Evolutionary conservation across 169 alveolate species (phyloP).

Genomic region (Eimeria maxima): DNA sequence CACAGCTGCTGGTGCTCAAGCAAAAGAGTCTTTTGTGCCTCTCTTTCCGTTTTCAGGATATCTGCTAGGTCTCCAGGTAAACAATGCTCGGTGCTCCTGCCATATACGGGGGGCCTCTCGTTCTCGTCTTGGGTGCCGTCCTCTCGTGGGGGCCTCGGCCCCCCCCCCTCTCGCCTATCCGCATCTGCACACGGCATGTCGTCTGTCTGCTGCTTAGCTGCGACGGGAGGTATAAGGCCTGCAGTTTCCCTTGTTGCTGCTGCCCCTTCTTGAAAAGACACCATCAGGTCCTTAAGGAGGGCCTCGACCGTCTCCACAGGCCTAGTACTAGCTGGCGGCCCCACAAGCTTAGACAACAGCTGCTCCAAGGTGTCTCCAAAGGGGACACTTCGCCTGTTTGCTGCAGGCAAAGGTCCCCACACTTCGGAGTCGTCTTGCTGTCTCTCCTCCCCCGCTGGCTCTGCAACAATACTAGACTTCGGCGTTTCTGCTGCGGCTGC

Average conservation of each 20-base stretch:
- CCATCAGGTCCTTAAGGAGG: not conserved
- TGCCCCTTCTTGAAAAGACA: not conserved
- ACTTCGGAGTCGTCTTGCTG: not conserved
- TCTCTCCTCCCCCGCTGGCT: not conserved
- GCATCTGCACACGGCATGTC: not conserved
- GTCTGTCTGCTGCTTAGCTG: not conserved
- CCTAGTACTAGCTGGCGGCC: not conserved
- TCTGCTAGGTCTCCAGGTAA: not conserved
- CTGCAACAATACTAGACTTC: not conserved
- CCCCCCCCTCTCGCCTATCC: not conserved
- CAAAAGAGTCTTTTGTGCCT: not conserved
- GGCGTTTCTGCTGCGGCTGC: not conserved
- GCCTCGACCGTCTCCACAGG: not conserved
- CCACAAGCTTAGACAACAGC: not conserved
- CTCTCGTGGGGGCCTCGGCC: no score
- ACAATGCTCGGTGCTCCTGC: constrained; percentile 2
- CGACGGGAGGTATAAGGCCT: not conserved
- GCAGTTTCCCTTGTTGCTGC: constrained; percentile 14
- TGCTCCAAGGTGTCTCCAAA: not conserved
- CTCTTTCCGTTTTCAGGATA: not conserved
- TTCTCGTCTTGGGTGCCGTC: not conserved
- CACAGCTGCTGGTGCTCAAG: not conserved
- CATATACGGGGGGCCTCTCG: not conserved
- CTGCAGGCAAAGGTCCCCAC: not conserved
- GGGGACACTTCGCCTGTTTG: not conserved